A percentile compares a stretch with the other conserved stretches of the same genome.
phyloP scores from a whole-genome alignment of 768 basidiomycete species.

The Xerocomellus amylosporus region DNA sequence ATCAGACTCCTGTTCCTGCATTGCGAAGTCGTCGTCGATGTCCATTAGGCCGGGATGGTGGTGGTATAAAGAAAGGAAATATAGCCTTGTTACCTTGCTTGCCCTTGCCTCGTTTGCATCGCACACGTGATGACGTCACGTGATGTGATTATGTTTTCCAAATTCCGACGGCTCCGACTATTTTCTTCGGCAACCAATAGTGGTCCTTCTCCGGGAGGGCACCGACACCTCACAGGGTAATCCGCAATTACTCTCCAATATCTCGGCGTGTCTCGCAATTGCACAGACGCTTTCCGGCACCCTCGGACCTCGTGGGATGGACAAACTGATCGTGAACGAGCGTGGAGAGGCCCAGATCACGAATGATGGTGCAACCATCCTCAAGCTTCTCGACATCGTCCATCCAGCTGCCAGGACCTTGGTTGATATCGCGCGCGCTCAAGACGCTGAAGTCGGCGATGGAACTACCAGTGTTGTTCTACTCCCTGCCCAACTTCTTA shows the following conservation, averaged over 20 bases:
- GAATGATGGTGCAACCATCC: conserved; percentile 98
- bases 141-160: too few relatives aligned
- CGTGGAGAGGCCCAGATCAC: conserved; percentile 98
- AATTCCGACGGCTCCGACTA: too few relatives aligned
- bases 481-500: conserved; percentile 89
- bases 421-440: conserved; percentile 96
- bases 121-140: too few relatives aligned
- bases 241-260: conserved; percentile 90
- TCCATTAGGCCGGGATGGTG: conserved; percentile 28
- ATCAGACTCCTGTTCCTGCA: conserved; percentile 31
- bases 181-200: conserved; percentile 82
- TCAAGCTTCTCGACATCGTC: conserved; percentile 95
- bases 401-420: conserved; percentile 98
- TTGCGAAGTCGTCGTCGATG: conserved; percentile 35
- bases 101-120: too few relatives aligned
- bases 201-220: conserved; percentile 93
- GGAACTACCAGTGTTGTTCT: conserved; percentile 97
- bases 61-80: conserved; percentile 22
- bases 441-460: conserved; percentile 99
- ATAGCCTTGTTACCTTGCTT: too few relatives aligned
- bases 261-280: conserved; percentile 93
- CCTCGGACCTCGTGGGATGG: conserved; percentile 98
- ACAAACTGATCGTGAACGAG: conserved; percentile 92
- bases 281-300: conserved; percentile 89
- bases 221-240: conserved; percentile 96